Conservation (phyloP, 805 yeast genomes). For the Wickerhamomyces ciferrii region DNA sequence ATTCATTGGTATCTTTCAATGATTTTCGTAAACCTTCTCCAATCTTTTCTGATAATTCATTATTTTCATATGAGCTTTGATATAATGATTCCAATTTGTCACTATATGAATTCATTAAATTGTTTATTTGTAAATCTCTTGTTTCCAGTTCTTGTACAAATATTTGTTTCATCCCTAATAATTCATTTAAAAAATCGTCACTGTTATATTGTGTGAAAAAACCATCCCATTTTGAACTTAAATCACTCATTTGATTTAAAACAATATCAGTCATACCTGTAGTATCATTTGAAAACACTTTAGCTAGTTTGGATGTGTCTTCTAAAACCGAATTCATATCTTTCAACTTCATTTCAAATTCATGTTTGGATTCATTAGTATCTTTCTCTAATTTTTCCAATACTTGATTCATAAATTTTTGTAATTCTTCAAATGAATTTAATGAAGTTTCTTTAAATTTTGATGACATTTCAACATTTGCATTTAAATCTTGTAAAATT, state of each 20-base stretch:
- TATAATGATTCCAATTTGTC: not conserved
- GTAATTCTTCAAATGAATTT: conserved; percentile 5
- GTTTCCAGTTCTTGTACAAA: not conserved
- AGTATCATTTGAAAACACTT: not conserved
- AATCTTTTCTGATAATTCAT: not conserved
- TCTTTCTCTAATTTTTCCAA: not conserved
- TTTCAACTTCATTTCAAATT: not conserved
- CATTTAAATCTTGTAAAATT: conserved; percentile 13
- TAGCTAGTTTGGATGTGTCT: not conserved
- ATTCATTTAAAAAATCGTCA: not conserved
- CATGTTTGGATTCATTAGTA: not conserved
- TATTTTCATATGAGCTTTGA: not conserved
- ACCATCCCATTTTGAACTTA: not conserved
- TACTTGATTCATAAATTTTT: conserved; percentile 10
- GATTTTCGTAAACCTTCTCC: not conserved
- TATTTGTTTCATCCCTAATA: not conserved
- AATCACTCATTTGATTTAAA: not conserved
- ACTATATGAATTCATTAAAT: not conserved
- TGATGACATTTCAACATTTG: conserved; percentile 9
- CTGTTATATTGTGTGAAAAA: not conserved
- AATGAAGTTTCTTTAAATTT: not conserved
- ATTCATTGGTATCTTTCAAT: not conserved
- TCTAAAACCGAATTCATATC: not conserved
- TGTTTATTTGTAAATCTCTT: not conserved
- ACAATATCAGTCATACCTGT: not conserved